These are phyloP conservation scores for Corrigiola litoralis DNA, from an alignment of 179 eudicot species.

Conservation along the genomic window DNA sequence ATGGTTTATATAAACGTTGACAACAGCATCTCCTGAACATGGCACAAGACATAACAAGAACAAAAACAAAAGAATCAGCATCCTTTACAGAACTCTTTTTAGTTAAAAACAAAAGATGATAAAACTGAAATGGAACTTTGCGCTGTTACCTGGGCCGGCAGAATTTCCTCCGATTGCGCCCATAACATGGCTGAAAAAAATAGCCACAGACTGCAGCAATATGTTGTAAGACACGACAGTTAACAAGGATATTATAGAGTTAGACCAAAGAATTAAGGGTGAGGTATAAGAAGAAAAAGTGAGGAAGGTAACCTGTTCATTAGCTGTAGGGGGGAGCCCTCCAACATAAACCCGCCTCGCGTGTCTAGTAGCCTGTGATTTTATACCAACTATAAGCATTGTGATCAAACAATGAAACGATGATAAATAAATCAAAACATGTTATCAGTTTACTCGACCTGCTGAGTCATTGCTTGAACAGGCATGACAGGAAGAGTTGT, in stretches of 20 bases:
- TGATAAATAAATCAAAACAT: neutral
- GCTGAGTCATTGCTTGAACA: slow-evolving; percentile 98
- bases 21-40: slow-evolving; percentile 43
- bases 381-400: neutral
- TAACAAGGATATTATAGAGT: neutral
- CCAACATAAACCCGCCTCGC: slow-evolving; percentile 97
- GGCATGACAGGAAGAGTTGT: slow-evolving; percentile 93
- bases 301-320: slow-evolving; percentile 65
- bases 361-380: slow-evolving; percentile 93
- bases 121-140: neutral
- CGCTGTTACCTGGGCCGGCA: slow-evolving; percentile 88
- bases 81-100: neutral
- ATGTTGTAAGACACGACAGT: neutral
- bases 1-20: slow-evolving; percentile 49
- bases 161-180: slow-evolving; percentile 90
- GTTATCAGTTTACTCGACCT: slow-evolving; percentile 41
- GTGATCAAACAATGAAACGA: neutral
- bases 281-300: neutral
- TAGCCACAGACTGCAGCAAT: slow-evolving; percentile 83
- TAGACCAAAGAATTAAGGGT: neutral
- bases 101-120: neutral
- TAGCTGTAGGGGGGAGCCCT: slow-evolving; percentile 87
- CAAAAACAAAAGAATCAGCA: neutral
- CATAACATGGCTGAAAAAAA: slow-evolving; percentile 95
- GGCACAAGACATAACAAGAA: neutral